phyloP scores from a whole-genome alignment of 2,329 filamentous ascomycete species.

The Epichloe amarillans region DNA sequence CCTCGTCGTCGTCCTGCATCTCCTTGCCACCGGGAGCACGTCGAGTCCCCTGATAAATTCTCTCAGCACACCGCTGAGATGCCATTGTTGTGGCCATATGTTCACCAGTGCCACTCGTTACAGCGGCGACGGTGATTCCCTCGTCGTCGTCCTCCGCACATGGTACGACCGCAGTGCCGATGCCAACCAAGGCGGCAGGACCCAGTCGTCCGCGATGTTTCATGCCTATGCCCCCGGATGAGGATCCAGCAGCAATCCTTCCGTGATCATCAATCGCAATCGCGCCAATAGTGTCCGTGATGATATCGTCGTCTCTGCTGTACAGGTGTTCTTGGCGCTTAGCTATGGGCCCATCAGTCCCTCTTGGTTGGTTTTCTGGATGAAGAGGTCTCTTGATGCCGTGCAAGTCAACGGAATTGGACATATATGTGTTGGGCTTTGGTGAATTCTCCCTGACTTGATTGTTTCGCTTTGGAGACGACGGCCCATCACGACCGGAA shows the following conservation, averaged over 20 bases:
- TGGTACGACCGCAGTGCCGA: slow-evolving; percentile 84
- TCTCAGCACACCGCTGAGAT: slow-evolving; percentile 71
- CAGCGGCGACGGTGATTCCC: slow-evolving; percentile 59
- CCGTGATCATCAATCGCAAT: slow-evolving; percentile 82
- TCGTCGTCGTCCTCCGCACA: slow-evolving; percentile 56
- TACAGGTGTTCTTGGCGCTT: slow-evolving; percentile 11
- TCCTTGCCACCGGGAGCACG: slow-evolving; percentile 47
- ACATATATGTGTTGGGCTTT: neutral
- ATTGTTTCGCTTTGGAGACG: slow-evolving; percentile 8
- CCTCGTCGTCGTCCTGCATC: slow-evolving; percentile 60
- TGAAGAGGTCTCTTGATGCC: slow-evolving; percentile 22
- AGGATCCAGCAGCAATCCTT: slow-evolving; percentile 85
- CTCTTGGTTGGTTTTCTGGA: neutral
- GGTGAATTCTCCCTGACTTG: neutral
- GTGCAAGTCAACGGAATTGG: slow-evolving; percentile 4
- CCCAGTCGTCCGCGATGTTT: slow-evolving; percentile 87
- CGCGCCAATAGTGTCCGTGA: slow-evolving; percentile 91
- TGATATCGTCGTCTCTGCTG: slow-evolving; percentile 37
- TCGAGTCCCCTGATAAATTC: slow-evolving; percentile 60
- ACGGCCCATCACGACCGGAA: slow-evolving; percentile 9
- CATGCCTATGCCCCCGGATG: slow-evolving; percentile 96
- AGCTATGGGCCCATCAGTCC: slow-evolving; percentile 2
- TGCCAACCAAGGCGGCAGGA: slow-evolving; percentile 81
- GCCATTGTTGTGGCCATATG: slow-evolving; percentile 96
- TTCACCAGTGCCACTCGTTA: slow-evolving; percentile 91